Conservation (phyloP, 2,329 filamentous ascomycete genomes). For the Bimuria novae-zelandiae region DNA sequence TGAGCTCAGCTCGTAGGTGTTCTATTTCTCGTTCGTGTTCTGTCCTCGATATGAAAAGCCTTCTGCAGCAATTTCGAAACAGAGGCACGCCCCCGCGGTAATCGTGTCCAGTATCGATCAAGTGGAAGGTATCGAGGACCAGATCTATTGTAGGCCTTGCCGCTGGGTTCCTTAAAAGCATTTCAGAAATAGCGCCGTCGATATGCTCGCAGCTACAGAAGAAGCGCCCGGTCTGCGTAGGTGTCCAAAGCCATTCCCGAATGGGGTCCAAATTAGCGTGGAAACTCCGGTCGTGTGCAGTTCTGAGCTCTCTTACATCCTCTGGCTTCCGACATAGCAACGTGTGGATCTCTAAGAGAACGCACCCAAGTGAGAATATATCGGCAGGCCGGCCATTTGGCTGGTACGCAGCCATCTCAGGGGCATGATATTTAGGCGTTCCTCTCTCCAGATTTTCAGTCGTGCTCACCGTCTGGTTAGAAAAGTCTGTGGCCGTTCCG, state of each 20-base stretch:
- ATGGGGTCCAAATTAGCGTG: conserved; percentile 8
- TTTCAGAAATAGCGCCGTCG: background rate
- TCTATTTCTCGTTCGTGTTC: background rate
- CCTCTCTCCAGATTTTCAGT: conserved; percentile 26
- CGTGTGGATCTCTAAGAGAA: conserved; percentile 21
- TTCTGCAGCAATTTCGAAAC: conserved; percentile 7
- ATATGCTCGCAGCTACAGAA: background rate
- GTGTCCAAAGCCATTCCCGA: background rate
- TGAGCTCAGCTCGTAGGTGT: background rate
- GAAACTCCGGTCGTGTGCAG: conserved; percentile 5
- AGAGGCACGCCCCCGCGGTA: background rate
- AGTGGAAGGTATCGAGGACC: background rate
- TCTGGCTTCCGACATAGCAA: background rate
- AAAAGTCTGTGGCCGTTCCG: conserved; percentile 28
- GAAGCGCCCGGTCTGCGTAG: background rate
- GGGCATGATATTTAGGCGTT: conserved; percentile 29
- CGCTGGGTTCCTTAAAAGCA: conserved; percentile 3
- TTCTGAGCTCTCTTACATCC: background rate
- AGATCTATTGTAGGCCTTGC: background rate
- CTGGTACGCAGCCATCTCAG: conserved; percentile 21
- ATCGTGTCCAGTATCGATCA: background rate
- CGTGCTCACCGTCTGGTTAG: conserved; percentile 17
- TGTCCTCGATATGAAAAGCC: background rate
- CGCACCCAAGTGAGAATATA: conserved; percentile 29
- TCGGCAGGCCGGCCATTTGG: conserved; percentile 22